Evolutionary conservation across 441 rosid species (phyloP), one percentile per base, ranked within the genome.

Genomic region (Breynia disticha): DNA sequence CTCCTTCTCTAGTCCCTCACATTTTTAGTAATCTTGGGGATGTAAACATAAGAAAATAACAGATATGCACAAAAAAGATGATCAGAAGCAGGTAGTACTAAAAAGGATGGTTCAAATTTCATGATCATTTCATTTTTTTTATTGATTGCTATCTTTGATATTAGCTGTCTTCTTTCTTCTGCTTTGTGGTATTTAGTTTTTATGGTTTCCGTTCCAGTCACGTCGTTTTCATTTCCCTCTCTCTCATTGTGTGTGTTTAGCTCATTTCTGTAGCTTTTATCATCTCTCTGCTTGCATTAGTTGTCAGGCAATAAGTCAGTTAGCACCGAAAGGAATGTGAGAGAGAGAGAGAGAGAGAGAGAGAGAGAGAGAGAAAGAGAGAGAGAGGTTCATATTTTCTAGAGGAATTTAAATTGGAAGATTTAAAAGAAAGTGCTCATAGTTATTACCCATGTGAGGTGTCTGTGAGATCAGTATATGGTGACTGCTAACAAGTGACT

Each of bases 201-300:
- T 28, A 16, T 72, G 75, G 70, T 79, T 78, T 70, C 71, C 58
- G 71, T 69, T 69, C 70, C 50, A 64, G 85, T 79, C 74, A 72
- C 19, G 86, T 80, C 83, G 24, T 67, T 82, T 68, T 82, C 88
- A 58, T 37, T 42, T 11, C 12, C 28, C 63, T 63, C 66, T 54
- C 62, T 54, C 53, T 45, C 54, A 50, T 53, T 43, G 42, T 54
- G 49, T 37, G 20, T 35, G 45, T 54, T 41, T 28, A 66, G 50
- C 47, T 24, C 38, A 17, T 18, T 37, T 35, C 49, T 21, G 10
- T 44, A 48, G 24, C 65, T 61, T 61, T 70, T 63, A 54, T 70
- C 74, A 63, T 61, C 55, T 5, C 46, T 28, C 4, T 28, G 35
- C 11, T 65, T 19, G 52, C 57, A 51, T 50, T 46, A 15, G 37